Percentiles rank a stretch among this genome's conserved stretches.
Evolutionary conservation across 495 filamentous ascomycete species (phyloP).

Genomic region (Penicillium samsonianum): DNA sequence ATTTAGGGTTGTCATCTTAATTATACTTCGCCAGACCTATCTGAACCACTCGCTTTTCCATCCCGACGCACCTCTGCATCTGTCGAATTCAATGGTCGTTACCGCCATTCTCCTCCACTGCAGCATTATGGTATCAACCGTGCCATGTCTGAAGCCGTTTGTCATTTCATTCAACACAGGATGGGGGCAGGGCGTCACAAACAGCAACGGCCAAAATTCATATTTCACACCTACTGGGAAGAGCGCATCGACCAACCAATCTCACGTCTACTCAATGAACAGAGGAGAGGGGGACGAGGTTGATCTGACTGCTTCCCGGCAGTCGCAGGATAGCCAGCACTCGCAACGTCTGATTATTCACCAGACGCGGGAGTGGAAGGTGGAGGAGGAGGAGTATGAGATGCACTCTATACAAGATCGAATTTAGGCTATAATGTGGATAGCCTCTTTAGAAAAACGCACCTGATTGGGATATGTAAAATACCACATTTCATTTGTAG

Average conservation of each 20-base stretch:
- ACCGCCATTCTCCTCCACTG: not conserved
- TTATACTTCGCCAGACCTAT: not conserved
- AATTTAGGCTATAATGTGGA: not conserved
- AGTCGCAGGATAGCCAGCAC: not conserved
- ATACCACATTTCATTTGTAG: no score
- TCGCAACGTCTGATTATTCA: not conserved
- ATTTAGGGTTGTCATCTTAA: not conserved
- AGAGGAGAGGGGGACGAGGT: not conserved
- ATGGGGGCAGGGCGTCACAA: not conserved
- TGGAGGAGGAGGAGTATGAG: not conserved
- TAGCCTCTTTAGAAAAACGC: not conserved
- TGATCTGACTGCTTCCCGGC: not conserved
- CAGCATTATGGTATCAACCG: not conserved
- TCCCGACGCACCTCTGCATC: not conserved
- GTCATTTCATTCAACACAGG: not conserved
- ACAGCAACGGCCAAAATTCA: not conserved
- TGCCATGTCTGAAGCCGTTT: not conserved
- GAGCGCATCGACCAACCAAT: not conserved
- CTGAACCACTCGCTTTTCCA: not conserved
- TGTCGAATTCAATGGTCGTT: not conserved
- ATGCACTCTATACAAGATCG: not conserved
- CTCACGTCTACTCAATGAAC: not conserved
- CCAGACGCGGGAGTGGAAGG: not conserved
- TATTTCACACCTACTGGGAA: not conserved
- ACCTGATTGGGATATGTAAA: no score